These are phyloP conservation scores for Neurospora sp. DNA, from an alignment of 495 filamentous ascomycete genomes.

Conservation along the genomic window DNA sequence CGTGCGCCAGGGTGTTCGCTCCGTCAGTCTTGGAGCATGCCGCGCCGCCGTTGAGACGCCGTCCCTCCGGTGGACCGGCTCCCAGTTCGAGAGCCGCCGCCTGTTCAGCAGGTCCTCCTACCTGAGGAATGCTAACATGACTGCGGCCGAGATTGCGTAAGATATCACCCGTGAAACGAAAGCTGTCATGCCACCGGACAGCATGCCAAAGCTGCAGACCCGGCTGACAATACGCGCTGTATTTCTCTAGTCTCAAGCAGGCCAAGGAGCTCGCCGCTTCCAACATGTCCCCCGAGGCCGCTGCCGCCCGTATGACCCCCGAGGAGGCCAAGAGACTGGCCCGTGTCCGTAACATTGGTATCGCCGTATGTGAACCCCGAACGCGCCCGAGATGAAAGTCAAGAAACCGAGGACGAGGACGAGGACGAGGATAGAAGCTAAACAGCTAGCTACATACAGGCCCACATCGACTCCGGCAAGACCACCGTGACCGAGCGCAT, in stretches of 20 bases:
- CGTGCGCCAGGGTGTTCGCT: conserved; percentile 22
- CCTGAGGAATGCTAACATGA: conserved; percentile 11
- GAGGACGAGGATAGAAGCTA: conserved; percentile 9
- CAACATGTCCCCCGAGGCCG: conserved; percentile 35
- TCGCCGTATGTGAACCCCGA: conserved; percentile 56
- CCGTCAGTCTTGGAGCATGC: conserved; percentile 17
- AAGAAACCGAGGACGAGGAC: background rate
- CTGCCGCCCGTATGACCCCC: conserved; percentile 54
- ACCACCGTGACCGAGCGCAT: conserved; percentile 96
- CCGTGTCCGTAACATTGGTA: conserved; percentile 90
- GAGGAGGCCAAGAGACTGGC: conserved; percentile 66
- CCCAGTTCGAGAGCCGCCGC: conserved; percentile 13
- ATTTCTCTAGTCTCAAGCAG: conserved; percentile 26
- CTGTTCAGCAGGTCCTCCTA: conserved; percentile 19
- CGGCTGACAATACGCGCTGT: background rate
- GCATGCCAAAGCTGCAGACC: background rate
- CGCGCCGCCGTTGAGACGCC: conserved; percentile 8
- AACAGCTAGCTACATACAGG: conserved; percentile 39
- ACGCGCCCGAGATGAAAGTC: background rate
- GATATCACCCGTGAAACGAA: conserved; percentile 1
- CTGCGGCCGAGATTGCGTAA: conserved; percentile 28
- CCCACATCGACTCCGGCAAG: conserved; percentile 98
- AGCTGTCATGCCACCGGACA: conserved; percentile 1
- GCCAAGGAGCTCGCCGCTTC: conserved; percentile 33
- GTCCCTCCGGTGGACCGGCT: conserved; percentile 8